These are phyloP conservation scores for Striga hermonthica DNA, from an alignment of 305 asterid species.

Conservation along the genomic window DNA sequence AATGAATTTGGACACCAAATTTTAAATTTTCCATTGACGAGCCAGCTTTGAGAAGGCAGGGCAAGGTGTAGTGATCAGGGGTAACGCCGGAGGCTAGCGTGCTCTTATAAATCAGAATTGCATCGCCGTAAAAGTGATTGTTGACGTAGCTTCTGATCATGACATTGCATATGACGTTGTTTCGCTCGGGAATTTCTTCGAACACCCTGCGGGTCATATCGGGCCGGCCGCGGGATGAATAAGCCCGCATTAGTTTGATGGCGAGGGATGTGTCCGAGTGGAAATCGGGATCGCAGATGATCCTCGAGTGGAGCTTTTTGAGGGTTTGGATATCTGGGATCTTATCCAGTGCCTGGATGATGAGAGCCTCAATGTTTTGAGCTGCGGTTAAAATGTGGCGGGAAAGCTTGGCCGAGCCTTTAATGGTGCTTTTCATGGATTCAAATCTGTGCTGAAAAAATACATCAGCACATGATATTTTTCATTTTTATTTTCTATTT, in stretches of 20 bases:
- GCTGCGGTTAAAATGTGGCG: neutral
- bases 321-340: slow-evolving; percentile 55
- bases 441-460: too few species aligned
- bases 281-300: slow-evolving; percentile 36
- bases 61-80: slow-evolving; percentile 75
- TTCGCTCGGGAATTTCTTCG: slow-evolving; percentile 63
- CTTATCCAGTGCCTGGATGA: slow-evolving; percentile 45
- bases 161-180: slow-evolving; percentile 61
- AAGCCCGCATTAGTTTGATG: slow-evolving; percentile 74
- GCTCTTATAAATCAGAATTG: slow-evolving; percentile 50
- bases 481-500: too few species aligned
- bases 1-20: slow-evolving; percentile 61
- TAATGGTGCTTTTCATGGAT: neutral
- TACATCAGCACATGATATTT: too few species aligned
- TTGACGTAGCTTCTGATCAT: slow-evolving; percentile 82
- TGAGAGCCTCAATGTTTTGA: slow-evolving; percentile 30
- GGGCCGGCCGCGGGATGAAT: slow-evolving; percentile 55
- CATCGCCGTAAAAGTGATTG: slow-evolving; percentile 50
- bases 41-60: slow-evolving; percentile 76
- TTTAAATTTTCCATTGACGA: slow-evolving; percentile 45
- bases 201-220: slow-evolving; percentile 55
- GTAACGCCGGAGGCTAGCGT: slow-evolving; percentile 40
- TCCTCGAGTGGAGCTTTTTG: slow-evolving; percentile 50
- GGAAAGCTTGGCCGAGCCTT: neutral
- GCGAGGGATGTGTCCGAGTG: slow-evolving; percentile 45